Evolutionary conservation across 257 asterid genomes (phyloP), one percentile per base, ranked within the genome.

Genomic region (Solanum pennellii): DNA sequence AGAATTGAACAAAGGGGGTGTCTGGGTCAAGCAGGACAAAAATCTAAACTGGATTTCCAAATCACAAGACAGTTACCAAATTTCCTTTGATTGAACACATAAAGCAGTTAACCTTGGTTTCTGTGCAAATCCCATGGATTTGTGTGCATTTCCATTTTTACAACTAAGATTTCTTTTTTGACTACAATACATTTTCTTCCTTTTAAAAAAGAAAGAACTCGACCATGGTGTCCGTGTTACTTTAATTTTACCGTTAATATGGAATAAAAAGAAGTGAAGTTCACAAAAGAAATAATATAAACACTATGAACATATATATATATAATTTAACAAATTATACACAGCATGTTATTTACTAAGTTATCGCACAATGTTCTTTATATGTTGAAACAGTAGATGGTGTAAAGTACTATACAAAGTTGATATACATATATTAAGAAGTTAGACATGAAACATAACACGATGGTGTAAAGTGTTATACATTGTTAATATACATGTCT

Each of bases 21-120:
- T 89, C 89, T 86, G 90, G 89, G 86, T 89, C 41, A 87, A 82
- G 76, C 56, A 87, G 75, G 91, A 83, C 90, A 80, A 86, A 86
- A 49, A 90, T 82, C 89, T 73, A 44, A 88, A 59, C 47, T 83
- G 91, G 87, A 87, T 69, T 71, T 87, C 87, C 87, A 89, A 62
- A 85, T 80, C 85, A 47, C 85, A 66, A 66, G 87, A 85, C 87
- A 47, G 31, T 72, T 79, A 10, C 82, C 80, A 66, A 71, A 29
- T 85, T 66, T 84, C 87, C 29, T 37, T 42, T 42, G 66, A 76
- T 35, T 66, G 76, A 39, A 84, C 15, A 21, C 66, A 13, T 27
- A 85, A 85, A 85, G 87, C 42, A 82, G 29, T 33, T 82, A 25
- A 33, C 83, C 31, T 65, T 29, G 83, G 1, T 42, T 62, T 52